phyloP scores from a whole-genome alignment of 1,284 basidiomycete species.

The Gymnopus androsaceus region DNA sequence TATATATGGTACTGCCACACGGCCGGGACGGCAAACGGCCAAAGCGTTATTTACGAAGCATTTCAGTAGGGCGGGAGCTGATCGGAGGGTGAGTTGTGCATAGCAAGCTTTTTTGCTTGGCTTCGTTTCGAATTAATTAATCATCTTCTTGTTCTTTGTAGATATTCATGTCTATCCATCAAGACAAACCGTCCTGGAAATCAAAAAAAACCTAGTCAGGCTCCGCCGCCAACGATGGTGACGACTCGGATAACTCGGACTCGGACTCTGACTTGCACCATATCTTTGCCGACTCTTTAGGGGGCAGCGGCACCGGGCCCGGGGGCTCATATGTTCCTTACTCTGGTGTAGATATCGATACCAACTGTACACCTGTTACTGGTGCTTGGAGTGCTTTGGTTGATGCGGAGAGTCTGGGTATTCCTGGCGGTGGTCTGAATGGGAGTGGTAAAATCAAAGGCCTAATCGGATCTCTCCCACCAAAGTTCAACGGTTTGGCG shows the following conservation, averaged over 20 bases:
- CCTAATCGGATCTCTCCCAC: conserved; percentile 57
- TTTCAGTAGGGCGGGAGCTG: conserved; percentile 77
- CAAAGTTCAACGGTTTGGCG: conserved; percentile 71
- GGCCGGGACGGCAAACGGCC: too few species aligned
- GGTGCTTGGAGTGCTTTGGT: conserved; percentile 73
- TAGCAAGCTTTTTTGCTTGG: not conserved
- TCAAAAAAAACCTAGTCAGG: conserved; percentile 19
- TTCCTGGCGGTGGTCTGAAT: conserved; percentile 28
- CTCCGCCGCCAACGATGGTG: conserved; percentile 33
- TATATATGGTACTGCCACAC: too few species aligned
- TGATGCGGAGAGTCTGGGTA: conserved; percentile 33
- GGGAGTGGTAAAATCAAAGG: conserved; percentile 46
- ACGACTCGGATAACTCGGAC: conserved; percentile 21
- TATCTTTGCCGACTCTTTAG: not conserved
- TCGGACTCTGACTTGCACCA: conserved; percentile 6
- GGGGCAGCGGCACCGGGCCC: conserved; percentile 19
- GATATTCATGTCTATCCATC: conserved; percentile 81
- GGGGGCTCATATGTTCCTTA: conserved; percentile 1
- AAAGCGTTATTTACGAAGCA: too few species aligned
- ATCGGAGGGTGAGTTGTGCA: conserved; percentile 61
- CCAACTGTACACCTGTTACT: conserved; percentile 57
- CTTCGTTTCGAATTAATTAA: conserved; percentile 1
- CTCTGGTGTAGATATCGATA: conserved; percentile 52
- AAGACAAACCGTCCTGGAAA: conserved; percentile 45
- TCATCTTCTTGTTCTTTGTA: conserved; percentile 28